Evolutionary conservation across 2,329 filamentous ascomycete genomes (phyloP), one percentile per base, ranked within the genome.

Genomic region (Dothideomycetes sp.): DNA sequence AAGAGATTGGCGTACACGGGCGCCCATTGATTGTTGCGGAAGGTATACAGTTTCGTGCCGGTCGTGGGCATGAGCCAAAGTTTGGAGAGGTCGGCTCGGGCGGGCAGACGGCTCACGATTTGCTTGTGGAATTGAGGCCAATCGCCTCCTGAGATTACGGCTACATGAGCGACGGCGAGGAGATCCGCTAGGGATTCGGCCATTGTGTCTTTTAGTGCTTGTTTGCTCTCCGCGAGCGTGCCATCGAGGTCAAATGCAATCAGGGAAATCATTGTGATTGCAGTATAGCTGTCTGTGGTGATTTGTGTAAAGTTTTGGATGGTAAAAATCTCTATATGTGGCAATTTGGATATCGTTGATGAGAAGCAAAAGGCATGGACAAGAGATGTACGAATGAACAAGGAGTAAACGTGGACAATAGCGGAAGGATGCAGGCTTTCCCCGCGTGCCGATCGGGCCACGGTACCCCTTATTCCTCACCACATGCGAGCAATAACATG

Each of bases 31-130:
- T 33, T 42, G n/a, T 44, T 40, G 16, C 49, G 47, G 47, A 56
- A 44, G 17, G 48, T 56, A 49, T 62, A 66, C 7, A 65, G 58
- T 46, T 63, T 62, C 19, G 61, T 64, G 17, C 61, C 61, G 4
- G 57, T 62, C 9, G 61, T 64, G 3, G 62, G 62, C 58, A 65
- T 59, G n/a, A 64, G 52, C 61, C 60, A 65, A 19, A 64, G 54
- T 35, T 53, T 58, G 7, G 56, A 53, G n/a, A 57, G 49, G 40
- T 65, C 49, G 8, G 61, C 56, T 37, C 45, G 49, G 11, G 52
- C 29, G 3, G 60, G 58, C 1, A 64, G 55, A 24, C 59, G 58
- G 48, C 52, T 59, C 10, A 53, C 60, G 27, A 63, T 52, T 45
- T 64, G 61, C 49, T 61, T 62, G 38, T 62, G 44, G 50, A 65